A percentile compares a stretch with the other conserved stretches of the same genome.
Conservation (phyloP, 768 basidiomycete species). For the Baorangia bicolor region DNA sequence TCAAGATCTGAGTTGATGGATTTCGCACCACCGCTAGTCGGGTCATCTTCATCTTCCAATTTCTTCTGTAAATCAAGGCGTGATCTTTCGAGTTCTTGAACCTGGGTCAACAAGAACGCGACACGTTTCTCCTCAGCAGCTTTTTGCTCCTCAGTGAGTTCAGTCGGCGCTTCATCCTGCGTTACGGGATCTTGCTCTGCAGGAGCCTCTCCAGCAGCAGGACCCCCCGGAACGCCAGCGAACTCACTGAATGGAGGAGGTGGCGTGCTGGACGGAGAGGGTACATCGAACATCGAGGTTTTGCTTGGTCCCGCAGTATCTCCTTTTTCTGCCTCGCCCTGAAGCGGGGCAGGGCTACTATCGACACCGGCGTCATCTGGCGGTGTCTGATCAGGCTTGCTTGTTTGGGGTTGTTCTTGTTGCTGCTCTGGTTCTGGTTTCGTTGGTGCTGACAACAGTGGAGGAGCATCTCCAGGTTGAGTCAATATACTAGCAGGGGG, state of each 20-base stretch:
- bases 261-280: slow-evolving; percentile 15
- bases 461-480: slow-evolving; percentile 4
- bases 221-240: slow-evolving; percentile 1
- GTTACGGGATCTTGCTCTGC: slow-evolving; percentile 9
- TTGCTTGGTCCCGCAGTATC: background rate
- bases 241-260: slow-evolving; percentile 31
- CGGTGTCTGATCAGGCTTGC: background rate
- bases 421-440: background rate
- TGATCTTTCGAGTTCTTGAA: slow-evolving; percentile 13
- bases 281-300: slow-evolving; percentile 3
- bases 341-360: background rate
- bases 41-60: slow-evolving; percentile 7
- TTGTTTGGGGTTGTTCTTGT: background rate
- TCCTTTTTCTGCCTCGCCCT: background rate
- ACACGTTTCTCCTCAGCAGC: slow-evolving; percentile 20
- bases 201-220: slow-evolving; percentile 5
- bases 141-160: slow-evolving; percentile 23
- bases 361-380: slow-evolving; percentile 12
- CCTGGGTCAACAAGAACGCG: slow-evolving; percentile 18
- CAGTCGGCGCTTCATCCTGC: slow-evolving; percentile 18
- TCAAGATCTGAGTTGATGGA: slow-evolving; percentile 17
- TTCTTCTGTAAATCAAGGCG: background rate
- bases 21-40: background rate
- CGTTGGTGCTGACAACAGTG: slow-evolving; percentile 1
- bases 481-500: slow-evolving; percentile 15